Evolutionary conservation across 495 filamentous ascomycete species (phyloP), one percentile per base, ranked within the genome.

Genomic region (Immersiella caudata): DNA sequence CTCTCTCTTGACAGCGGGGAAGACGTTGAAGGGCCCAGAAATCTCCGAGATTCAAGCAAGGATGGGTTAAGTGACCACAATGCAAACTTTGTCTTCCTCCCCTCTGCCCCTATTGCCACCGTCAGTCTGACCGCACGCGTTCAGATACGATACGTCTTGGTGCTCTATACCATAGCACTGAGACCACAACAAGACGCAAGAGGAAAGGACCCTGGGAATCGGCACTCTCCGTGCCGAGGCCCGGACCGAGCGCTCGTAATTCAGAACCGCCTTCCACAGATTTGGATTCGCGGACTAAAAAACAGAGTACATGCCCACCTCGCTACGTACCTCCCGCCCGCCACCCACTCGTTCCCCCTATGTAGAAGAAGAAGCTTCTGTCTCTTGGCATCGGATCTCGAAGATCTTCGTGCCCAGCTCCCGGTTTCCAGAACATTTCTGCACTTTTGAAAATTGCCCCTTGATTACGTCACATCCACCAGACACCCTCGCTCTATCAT

Each of bases 221-320:
- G 72, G 76, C 68, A 40, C 56, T 27, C 60, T 46, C 40, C 40
- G 40, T 51, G 50, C 70, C 70, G 69, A 57, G 64, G 70, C 76
- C 66, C 27, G 52, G 36, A 51, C 65, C 64, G 71, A 52, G 65
- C 24, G 79, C 80, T 83, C 81, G 79, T 82, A 82, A 82, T 71
- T 83, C 82, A 84, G 82, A 84, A 68, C 77, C 76, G 78, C 68
- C 73, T 80, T 82, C 80, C 78, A 77, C 72, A 82, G 78, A 71
- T 79, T 82, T 81, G 80, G 82, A 80, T 73, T 69, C 72, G 71
- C 77, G 81, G 81, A 84, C 81, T 84, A 84, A 79, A 82, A 76
- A 80, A 81, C 79, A 78, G 80, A 83, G 81, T 79, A 84, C 80
- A 84, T 82, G 35, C 18, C 22, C 57, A 9, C 8, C 21, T 14